phyloP scores from a whole-genome alignment of 2,329 filamentous ascomycete genomes.

The Hysterium pulicare region DNA sequence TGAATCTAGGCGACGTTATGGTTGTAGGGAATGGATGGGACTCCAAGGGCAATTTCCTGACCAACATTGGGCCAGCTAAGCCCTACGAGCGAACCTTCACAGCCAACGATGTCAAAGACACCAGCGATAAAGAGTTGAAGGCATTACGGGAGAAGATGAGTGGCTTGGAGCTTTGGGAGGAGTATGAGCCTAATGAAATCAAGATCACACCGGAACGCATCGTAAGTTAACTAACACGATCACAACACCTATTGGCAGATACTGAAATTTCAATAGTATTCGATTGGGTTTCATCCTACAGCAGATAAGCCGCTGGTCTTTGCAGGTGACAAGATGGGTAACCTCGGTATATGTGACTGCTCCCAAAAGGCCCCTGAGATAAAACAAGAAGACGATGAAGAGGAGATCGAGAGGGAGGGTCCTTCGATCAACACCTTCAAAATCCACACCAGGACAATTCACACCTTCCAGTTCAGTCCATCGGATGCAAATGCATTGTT shows the following conservation, averaged over 20 bases:
- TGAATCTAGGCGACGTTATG: slow-evolving; percentile 72
- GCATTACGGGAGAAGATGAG: slow-evolving; percentile 74
- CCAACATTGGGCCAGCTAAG: slow-evolving; percentile 67
- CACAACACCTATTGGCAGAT: no score
- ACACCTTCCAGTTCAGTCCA: slow-evolving; percentile 74
- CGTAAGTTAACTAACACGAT: slow-evolving; percentile 19
- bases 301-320: slow-evolving; percentile 84
- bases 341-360: slow-evolving; percentile 85
- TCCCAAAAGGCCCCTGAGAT: slow-evolving; percentile 61
- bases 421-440: slow-evolving; percentile 88
- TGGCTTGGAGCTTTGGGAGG: slow-evolving; percentile 73
- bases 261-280: slow-evolving; percentile 53
- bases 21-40: slow-evolving; percentile 78
- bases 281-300: slow-evolving; percentile 83
- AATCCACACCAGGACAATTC: slow-evolving; percentile 83
- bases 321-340: slow-evolving; percentile 90
- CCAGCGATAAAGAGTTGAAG: slow-evolving; percentile 71
- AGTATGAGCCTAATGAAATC: slow-evolving; percentile 77
- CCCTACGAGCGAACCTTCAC: slow-evolving; percentile 83
- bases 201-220: slow-evolving; percentile 87
- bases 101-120: slow-evolving; percentile 77
- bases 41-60: slow-evolving; percentile 62
- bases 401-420: slow-evolving; percentile 62
- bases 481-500: slow-evolving; percentile 72
- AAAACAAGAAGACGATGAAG: slow-evolving; percentile 60